These are phyloP conservation scores for Epichloe baconii DNA, from an alignment of 2,329 filamentous ascomycete species.

Conservation along the genomic window DNA sequence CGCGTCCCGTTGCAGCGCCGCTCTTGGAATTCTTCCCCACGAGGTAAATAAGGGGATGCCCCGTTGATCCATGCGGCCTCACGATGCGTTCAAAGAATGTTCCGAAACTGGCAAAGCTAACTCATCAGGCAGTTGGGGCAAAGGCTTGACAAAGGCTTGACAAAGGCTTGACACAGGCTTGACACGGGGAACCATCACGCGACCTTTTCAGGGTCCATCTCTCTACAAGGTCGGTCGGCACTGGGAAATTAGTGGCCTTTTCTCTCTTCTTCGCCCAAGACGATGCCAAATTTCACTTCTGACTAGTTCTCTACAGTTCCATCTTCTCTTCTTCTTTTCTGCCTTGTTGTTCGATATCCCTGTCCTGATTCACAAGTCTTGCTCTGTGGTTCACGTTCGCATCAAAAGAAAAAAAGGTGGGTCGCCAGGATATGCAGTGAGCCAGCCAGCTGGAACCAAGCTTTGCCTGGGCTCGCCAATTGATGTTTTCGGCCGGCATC, in stretches of 20 bases:
- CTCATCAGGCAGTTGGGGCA: background rate
- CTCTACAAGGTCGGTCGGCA: constrained; percentile 1
- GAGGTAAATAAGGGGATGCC: background rate
- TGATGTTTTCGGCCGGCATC: background rate
- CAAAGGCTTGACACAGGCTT: background rate
- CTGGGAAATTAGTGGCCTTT: background rate
- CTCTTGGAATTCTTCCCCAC: background rate
- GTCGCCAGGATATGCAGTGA: background rate
- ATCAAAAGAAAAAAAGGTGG: background rate
- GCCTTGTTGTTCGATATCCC: background rate
- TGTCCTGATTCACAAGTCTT: background rate
- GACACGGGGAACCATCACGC: constrained; percentile 8
- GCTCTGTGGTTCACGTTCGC: background rate
- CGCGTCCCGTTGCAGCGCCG: background rate
- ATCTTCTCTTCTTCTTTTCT: background rate
- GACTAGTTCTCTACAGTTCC: background rate
- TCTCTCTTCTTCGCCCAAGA: background rate
- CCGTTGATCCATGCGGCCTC: constrained; percentile 5
- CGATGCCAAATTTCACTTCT: background rate
- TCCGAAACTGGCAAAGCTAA: background rate
- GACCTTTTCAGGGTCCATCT: constrained; percentile 6
- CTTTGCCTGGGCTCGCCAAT: background rate
- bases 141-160: background rate
- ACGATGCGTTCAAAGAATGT: constrained; percentile 4
- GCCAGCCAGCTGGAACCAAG: background rate